A percentile compares a stretch with the other conserved stretches of the same genome.
Evolutionary conservation across 768 basidiomycete genomes (phyloP).

Genomic region (Termitomyces sp.): DNA sequence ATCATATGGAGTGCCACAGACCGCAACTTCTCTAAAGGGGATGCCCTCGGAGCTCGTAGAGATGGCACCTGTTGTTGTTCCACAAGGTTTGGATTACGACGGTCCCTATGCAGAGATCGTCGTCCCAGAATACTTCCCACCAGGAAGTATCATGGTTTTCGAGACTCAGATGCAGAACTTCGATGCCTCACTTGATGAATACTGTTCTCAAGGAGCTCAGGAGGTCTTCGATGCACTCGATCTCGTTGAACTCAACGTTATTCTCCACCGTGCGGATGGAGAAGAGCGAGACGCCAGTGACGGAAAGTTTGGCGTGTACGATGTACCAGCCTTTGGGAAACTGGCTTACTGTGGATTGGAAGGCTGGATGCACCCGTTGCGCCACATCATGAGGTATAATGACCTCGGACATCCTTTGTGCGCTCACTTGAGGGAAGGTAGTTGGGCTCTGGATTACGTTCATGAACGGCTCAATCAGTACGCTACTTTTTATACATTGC

Average conservation of each 20-base stretch:
- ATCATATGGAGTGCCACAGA: constrained; percentile 49
- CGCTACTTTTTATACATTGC: constrained; percentile 24
- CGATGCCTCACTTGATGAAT: constrained; percentile 63
- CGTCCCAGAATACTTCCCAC: constrained; percentile 90
- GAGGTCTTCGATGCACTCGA: constrained; percentile 69
- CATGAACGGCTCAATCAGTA: constrained; percentile 63
- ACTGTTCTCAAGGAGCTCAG: constrained; percentile 66
- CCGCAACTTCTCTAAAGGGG: constrained; percentile 56
- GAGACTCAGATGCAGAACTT: constrained; percentile 76
- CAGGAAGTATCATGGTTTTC: constrained; percentile 92
- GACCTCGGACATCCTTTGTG: constrained; percentile 93
- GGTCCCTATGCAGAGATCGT: constrained; percentile 73
- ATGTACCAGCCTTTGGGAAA: constrained; percentile 67
- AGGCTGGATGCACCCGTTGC: constrained; percentile 92
- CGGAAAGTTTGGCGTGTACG: constrained; percentile 78
- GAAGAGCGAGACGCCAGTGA: constrained; percentile 89
- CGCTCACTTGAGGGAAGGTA: constrained; percentile 78
- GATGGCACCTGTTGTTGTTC: constrained; percentile 51
- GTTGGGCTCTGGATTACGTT: constrained; percentile 92
- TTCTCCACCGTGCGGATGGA: constrained; percentile 81
- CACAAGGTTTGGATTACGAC: constrained; percentile 56
- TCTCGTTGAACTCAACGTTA: constrained; percentile 83
- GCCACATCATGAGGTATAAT: constrained; percentile 81
- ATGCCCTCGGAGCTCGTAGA: constrained; percentile 66
- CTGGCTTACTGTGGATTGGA: constrained; percentile 92